Conservation (phyloP, 2,329 filamentous ascomycete species). For the Lasiodiplodia sp. region DNA sequence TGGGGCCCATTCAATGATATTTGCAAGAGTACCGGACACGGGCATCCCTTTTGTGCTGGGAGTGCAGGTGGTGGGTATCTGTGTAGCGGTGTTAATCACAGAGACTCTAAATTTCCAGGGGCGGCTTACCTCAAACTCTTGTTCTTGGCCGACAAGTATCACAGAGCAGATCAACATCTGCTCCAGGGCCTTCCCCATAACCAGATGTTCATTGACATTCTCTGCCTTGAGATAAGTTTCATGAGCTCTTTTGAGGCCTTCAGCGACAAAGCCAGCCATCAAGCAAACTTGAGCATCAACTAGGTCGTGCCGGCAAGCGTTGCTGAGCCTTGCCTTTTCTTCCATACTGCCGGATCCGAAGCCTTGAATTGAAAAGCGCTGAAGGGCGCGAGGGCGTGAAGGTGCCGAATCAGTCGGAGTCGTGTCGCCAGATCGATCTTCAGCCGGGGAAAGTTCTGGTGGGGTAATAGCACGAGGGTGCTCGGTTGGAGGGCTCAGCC, state of each 20-base stretch:
- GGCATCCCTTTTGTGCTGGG: constrained; percentile 23
- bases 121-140: constrained; percentile 74
- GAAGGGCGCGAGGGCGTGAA: constrained; percentile 56
- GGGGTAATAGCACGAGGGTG: constrained; percentile 49
- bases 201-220: constrained; percentile 87
- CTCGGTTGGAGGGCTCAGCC: constrained; percentile 13
- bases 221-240: constrained; percentile 82
- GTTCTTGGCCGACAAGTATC: constrained; percentile 81
- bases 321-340: constrained; percentile 81
- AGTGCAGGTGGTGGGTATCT: constrained; percentile 25
- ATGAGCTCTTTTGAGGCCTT: constrained; percentile 82
- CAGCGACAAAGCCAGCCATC: constrained; percentile 86
- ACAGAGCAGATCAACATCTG: constrained; percentile 83
- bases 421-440: constrained; percentile 26
- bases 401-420: constrained; percentile 36
- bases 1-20: constrained; percentile 15
- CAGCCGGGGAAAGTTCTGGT: constrained; percentile 49
- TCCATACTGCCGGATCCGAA: constrained; percentile 70
- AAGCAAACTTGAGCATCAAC: constrained; percentile 72
- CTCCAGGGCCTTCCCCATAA: constrained; percentile 95
- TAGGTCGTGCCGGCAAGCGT: constrained; percentile 81
- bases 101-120: neutral
- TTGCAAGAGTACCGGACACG: constrained; percentile 17
- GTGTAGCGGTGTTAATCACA: neutral
- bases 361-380: constrained; percentile 69